Evolutionary conservation across 441 rosid genomes (phyloP).

Genomic region (Pelargonium myrrhifolium): DNA sequence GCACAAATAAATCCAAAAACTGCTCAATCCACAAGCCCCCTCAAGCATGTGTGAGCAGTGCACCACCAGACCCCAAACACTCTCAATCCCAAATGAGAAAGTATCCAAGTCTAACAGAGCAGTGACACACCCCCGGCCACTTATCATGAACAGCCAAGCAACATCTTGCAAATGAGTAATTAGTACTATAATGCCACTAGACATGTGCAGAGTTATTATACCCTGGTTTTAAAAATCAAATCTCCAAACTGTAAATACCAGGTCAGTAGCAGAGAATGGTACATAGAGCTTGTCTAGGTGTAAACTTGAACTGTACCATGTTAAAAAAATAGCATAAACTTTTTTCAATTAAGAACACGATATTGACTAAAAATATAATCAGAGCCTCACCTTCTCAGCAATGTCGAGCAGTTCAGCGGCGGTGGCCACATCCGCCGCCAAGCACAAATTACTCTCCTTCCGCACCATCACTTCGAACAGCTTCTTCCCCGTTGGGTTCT

Average conservation of each 20-base stretch:
- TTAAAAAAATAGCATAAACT: too few species aligned
- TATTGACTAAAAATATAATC: neutral
- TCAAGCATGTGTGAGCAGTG: neutral
- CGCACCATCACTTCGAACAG: slow-evolving; percentile 70
- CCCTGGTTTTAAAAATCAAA: neutral
- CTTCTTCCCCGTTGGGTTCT: slow-evolving; percentile 69
- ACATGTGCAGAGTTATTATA: neutral
- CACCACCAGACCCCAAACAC: neutral
- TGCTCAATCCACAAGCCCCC: neutral
- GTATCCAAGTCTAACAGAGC: neutral
- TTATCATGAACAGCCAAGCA: neutral
- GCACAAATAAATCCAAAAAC: neutral
- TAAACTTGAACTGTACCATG: too few species aligned
- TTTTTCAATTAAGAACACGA: too few species aligned
- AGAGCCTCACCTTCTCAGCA: slow-evolving; percentile 57
- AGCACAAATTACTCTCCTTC: slow-evolving; percentile 79
- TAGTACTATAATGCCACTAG: neutral
- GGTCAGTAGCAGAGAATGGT: too few species aligned
- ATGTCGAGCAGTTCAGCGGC: slow-evolving; percentile 77
- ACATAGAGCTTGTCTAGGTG: too few species aligned
- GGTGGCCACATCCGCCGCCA: slow-evolving; percentile 88
- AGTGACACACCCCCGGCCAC: neutral
- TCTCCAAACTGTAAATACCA: neutral
- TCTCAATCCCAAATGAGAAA: neutral
- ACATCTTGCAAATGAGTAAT: neutral